Evolutionary conservation across 2,329 filamentous ascomycete species (phyloP), one percentile per base, ranked within the genome.

Genomic region (Plectosphaerella sp.): DNA sequence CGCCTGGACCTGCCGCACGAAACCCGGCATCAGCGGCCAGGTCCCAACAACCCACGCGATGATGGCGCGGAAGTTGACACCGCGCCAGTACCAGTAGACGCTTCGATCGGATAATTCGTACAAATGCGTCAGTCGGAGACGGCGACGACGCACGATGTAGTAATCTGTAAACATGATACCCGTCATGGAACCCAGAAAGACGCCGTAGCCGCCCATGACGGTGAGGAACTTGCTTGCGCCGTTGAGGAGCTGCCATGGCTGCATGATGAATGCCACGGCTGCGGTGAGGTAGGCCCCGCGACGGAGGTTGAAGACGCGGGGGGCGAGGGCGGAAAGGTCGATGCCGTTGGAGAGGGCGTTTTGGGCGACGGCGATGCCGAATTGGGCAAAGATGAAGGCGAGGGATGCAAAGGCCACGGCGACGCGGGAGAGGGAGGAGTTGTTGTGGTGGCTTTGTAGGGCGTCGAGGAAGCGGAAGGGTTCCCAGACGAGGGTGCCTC

Each of bases 101-200:
- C 59, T 60, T 11, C 41, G 4, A 4, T 48, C 6, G 1, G 53
- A 55, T 9, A 52, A 49, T 5, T 53, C 54, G 45, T 67, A 71
- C 3, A 72, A 58, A 43, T 70, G 64, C n/a, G 64, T 68, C 6
- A 72, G 62, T 46, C 68, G 68, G 20, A 71, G 58, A 24, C 61
- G 64, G 11, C 64, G 61, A 18, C 60, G 63, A 24, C 67, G 65
- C 4, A 71, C 47, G 39, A 71, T 37, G 59, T 65, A 64, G 61
- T 63, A 66, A 54, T 70, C 67, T 11, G 60, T 54, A 37, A 69
- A 64, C 67, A 71, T 69, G 18, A 70, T 61, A 7, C 67, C 67
- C 12, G 66, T 68, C 48, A 70, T 60, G 2, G 67, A 67, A 3
- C 67, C 67, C 10, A 71, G 57, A 56, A 71, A 71, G 28, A 71